Conservation (phyloP, 768 basidiomycete species). For the Hericium rajendrae region DNA sequence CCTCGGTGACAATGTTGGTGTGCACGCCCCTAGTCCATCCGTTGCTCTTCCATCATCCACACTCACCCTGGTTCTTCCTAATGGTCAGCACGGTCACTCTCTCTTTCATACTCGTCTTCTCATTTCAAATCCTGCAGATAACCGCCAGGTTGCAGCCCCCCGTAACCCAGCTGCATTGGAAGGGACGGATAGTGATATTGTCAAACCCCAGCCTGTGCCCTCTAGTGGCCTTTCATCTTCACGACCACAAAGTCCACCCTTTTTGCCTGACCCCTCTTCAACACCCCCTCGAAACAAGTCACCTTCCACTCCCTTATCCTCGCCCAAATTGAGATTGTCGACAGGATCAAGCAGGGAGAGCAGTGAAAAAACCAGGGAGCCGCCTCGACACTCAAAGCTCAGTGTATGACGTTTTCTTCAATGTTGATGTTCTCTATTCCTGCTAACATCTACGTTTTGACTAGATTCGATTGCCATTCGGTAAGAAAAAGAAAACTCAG, state of each 20-base stretch:
- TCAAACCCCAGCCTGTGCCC: not conserved
- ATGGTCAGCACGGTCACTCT: too few relatives aligned
- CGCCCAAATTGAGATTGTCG: slow-evolving; percentile 51
- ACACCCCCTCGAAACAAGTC: slow-evolving; percentile 28
- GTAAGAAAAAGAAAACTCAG: slow-evolving; percentile 62
- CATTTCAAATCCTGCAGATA: too few relatives aligned
- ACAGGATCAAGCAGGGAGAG: slow-evolving; percentile 45
- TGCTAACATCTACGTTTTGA: slow-evolving; percentile 7
- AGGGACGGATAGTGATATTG: too few relatives aligned
- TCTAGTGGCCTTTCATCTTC: slow-evolving; percentile 29
- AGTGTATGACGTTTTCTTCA: slow-evolving; percentile 42
- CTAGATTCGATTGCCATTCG: slow-evolving; percentile 73
- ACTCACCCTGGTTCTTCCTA: too few relatives aligned
- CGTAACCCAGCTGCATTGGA: too few relatives aligned
- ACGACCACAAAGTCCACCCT: slow-evolving; percentile 29
- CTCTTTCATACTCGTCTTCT: too few relatives aligned
- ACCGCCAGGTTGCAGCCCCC: too few relatives aligned
- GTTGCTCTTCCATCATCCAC: too few relatives aligned
- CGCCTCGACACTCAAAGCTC: slow-evolving; percentile 57
- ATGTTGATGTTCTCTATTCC: not conserved
- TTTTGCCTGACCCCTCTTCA: slow-evolving; percentile 13
- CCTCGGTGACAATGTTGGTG: too few relatives aligned
- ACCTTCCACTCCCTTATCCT: slow-evolving; percentile 36
- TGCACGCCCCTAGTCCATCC: too few relatives aligned
- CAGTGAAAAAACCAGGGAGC: slow-evolving; percentile 41